These are phyloP conservation scores for Leccinum solheimii DNA, from an alignment of 1,284 basidiomycete species.

Conservation along the genomic window DNA sequence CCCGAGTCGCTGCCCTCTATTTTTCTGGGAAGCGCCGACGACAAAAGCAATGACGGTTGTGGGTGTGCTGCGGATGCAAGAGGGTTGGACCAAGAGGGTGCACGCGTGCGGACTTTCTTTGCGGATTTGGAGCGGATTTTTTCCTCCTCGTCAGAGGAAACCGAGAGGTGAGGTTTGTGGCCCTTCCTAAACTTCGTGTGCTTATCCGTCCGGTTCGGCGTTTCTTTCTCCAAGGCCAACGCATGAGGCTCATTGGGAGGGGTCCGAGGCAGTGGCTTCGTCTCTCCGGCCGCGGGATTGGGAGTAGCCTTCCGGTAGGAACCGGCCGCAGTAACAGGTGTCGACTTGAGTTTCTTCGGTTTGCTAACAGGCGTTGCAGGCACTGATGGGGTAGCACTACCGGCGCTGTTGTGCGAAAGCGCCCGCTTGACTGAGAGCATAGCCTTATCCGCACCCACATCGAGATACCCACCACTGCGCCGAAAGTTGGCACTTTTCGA, in stretches of 20 bases:
- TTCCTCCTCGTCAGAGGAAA: slow-evolving; percentile 78
- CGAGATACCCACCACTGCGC: slow-evolving; percentile 17
- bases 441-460: slow-evolving; percentile 11
- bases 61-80: slow-evolving; percentile 10
- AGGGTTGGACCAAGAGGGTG: slow-evolving; percentile 28
- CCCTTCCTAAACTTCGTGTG: slow-evolving; percentile 30
- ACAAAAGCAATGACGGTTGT: slow-evolving; percentile 25
- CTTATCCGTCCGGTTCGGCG: slow-evolving; percentile 21
- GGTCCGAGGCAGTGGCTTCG: slow-evolving; percentile 22
- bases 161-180: slow-evolving; percentile 40
- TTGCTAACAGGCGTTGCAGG: slow-evolving; percentile 20
- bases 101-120: slow-evolving; percentile 58
- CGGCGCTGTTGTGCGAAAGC: slow-evolving; percentile 44
- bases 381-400: slow-evolving; percentile 17
- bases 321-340: neutral
- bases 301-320: slow-evolving; percentile 8
- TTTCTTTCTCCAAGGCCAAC: slow-evolving; percentile 21
- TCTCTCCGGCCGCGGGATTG: slow-evolving; percentile 6
- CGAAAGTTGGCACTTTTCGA: slow-evolving; percentile 12
- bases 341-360: slow-evolving; percentile 20
- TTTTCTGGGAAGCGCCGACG: slow-evolving; percentile 19
- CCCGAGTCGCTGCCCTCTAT: slow-evolving; percentile 18
- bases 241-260: slow-evolving; percentile 23
- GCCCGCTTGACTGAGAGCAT: slow-evolving; percentile 42
- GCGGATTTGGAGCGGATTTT: slow-evolving; percentile 55